These are phyloP conservation scores for Huntiella savannae DNA, from an alignment of 2,329 filamentous ascomycete species.

Conservation along the genomic window DNA sequence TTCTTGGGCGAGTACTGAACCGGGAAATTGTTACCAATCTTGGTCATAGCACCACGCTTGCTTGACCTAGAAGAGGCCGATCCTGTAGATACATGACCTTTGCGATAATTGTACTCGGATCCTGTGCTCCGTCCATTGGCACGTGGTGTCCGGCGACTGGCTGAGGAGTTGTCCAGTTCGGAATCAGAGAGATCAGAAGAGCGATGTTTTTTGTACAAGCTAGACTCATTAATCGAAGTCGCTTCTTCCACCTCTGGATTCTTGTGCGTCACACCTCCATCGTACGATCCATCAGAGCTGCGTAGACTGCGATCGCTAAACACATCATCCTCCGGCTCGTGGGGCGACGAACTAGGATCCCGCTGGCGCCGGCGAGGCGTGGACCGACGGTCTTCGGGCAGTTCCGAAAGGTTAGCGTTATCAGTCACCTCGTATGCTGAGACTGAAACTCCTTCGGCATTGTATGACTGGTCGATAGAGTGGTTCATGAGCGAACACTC, in stretches of 20 bases:
- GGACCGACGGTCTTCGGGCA: no score
- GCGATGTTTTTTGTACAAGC: neutral
- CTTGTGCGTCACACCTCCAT: constrained; percentile 18
- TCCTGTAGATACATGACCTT: constrained; percentile 54
- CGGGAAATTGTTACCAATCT: constrained; percentile 33
- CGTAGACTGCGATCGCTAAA: constrained; percentile 39
- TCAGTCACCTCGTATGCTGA: constrained; percentile 9
- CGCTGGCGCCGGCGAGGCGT: constrained; percentile 4
- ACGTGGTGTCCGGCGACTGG: constrained; percentile 40
- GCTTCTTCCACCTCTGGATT: constrained; percentile 4
- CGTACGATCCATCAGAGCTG: constrained; percentile 35
- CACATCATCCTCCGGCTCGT: constrained; percentile 34
- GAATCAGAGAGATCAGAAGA: constrained; percentile 35
- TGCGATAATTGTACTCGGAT: constrained; percentile 14
- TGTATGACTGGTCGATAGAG: constrained; percentile 10
- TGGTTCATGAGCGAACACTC: constrained; percentile 9
- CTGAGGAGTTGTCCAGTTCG: constrained; percentile 20
- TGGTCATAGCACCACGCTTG: constrained; percentile 29
- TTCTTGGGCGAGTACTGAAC: constrained; percentile 36
- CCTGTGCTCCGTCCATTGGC: neutral
- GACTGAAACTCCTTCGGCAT: constrained; percentile 4
- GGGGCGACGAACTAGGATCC: constrained; percentile 23
- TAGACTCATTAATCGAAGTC: constrained; percentile 11
- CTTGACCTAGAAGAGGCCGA: constrained; percentile 35
- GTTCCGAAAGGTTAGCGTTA: neutral